A percentile compares a stretch with the other conserved stretches of the same genome.
Evolutionary conservation across 371 early-diverging fungal genomes (phyloP).

Genomic region (Saksenaea vasiformis): DNA sequence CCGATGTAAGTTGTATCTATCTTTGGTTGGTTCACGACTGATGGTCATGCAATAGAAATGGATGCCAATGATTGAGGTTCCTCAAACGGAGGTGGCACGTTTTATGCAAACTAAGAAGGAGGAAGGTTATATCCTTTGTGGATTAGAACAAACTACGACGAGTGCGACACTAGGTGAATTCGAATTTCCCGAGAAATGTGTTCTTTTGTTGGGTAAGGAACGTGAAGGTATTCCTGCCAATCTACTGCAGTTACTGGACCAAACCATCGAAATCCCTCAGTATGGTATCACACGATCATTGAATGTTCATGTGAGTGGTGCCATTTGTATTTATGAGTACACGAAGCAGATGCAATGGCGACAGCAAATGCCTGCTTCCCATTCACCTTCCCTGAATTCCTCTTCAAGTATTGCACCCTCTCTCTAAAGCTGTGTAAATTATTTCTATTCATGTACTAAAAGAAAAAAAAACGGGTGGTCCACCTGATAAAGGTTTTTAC

Average conservation of each 20-base stretch:
- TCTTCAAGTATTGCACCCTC: neutral
- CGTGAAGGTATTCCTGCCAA: constrained; percentile 60
- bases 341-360: constrained; percentile 57
- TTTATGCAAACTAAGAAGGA: constrained; percentile 54
- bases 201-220: constrained; percentile 60
- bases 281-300: constrained; percentile 62
- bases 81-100: constrained; percentile 37
- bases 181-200: constrained; percentile 58
- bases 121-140: constrained; percentile 61
- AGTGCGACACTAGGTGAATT: constrained; percentile 55
- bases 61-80: constrained; percentile 65
- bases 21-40: no score
- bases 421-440: neutral
- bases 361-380: constrained; percentile 18
- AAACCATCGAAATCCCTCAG: constrained; percentile 67
- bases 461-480: neutral
- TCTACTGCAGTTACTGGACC: constrained; percentile 58
- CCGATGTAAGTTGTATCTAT: constrained; percentile 32
- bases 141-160: constrained; percentile 68
- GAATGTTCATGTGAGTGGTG: constrained; percentile 70
- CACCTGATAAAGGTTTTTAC: no score
- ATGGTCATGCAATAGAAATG: constrained; percentile 35
- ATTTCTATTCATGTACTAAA: neutral
- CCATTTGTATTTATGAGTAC: constrained; percentile 63
- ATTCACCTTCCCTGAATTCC: neutral